Evolutionary conservation across 139 green algal genomes (phyloP), one percentile per base, ranked within the genome.

Genomic region (Yamagishiella unicocca): DNA sequence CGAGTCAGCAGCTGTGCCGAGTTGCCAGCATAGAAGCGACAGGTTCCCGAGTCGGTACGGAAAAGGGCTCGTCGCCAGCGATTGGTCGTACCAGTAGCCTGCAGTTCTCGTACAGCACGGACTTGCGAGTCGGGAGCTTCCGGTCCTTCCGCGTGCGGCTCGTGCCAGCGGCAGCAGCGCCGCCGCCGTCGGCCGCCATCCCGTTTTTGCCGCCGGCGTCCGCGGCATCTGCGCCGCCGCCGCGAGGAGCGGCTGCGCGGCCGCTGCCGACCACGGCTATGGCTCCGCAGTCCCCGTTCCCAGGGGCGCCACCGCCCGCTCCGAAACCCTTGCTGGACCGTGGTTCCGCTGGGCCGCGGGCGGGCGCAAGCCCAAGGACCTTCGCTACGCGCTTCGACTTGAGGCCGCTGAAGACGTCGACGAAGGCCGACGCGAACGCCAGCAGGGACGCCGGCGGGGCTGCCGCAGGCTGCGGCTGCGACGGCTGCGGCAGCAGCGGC

Each of bases 41-140:
- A n/a, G n/a, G n/a, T n/a, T n/a, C n/a, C n/a, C n/a, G n/a, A n/a
- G n/a, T n/a, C n/a, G n/a, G n/a, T n/a, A n/a, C n/a, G n/a, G n/a
- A n/a, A n/a, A n/a, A n/a, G n/a, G n/a, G n/a, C n/a, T n/a, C n/a
- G n/a, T n/a, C n/a, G n/a, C n/a, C n/a, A n/a, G n/a, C n/a, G n/a
- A n/a, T n/a, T 58, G 50, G 12, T 58, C 83, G 19, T 54, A 90
- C 87, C 70, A 88, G 73, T 27, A 91, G 61, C 7, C 81, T 43
- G 72, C 87, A 91, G 61, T 91, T 91, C 81, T 91, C 87, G 35
- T 91, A 91, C 42, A 91, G 87, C 73, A 80, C 81, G 0, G 42
- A 80, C 87, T 91, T 91, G 53, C 87, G 70, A 0, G 55, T 75
- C 12, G 70, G 83, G 40, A 82, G 71, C 54, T 74, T 74, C 31